Conservation (phyloP, 1,139 yeast species). For the Hyphopichia buzzinii region DNA sequence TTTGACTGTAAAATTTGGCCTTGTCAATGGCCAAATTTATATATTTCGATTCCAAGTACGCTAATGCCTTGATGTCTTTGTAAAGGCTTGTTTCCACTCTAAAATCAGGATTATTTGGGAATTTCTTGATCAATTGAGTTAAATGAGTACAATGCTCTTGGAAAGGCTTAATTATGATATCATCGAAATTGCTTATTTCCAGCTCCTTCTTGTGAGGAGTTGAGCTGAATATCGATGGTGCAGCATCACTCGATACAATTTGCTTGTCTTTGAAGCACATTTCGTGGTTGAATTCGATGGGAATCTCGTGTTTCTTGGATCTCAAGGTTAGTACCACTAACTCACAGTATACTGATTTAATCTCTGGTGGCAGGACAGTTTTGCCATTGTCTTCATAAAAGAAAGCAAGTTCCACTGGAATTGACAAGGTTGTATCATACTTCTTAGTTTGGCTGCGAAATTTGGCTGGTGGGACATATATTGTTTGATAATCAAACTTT, state of each 20-base stretch:
- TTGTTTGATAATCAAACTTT: slow-evolving; percentile 25
- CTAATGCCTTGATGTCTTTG: slow-evolving; percentile 37
- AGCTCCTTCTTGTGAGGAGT: slow-evolving; percentile 14
- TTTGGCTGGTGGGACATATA: slow-evolving; percentile 35
- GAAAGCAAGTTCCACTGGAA: slow-evolving; percentile 38
- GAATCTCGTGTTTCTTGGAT: slow-evolving; percentile 35
- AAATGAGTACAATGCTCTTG: slow-evolving; percentile 26
- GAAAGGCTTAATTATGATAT: slow-evolving; percentile 31
- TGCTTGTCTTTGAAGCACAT: slow-evolving; percentile 33
- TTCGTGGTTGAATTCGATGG: slow-evolving; percentile 43
- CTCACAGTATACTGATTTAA: slow-evolving; percentile 34
- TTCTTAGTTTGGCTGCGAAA: slow-evolving; percentile 17
- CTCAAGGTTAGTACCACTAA: slow-evolving; percentile 36
- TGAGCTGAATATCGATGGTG: not conserved
- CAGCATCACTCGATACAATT: slow-evolving; percentile 14
- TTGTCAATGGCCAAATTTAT: slow-evolving; percentile 23
- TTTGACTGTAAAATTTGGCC: slow-evolving; percentile 13
- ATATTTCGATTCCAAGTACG: slow-evolving; percentile 32
- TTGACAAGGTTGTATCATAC: slow-evolving; percentile 19
- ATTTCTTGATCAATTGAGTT: slow-evolving; percentile 27
- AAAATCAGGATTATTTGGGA: slow-evolving; percentile 33
- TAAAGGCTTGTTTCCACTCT: slow-evolving; percentile 36
- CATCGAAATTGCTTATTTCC: slow-evolving; percentile 31
- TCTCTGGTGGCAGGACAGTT: slow-evolving; percentile 23
- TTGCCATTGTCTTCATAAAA: slow-evolving; percentile 19